These are phyloP conservation scores for Peniophora sp. DNA, from an alignment of 1,284 basidiomycete species.

Conservation along the genomic window DNA sequence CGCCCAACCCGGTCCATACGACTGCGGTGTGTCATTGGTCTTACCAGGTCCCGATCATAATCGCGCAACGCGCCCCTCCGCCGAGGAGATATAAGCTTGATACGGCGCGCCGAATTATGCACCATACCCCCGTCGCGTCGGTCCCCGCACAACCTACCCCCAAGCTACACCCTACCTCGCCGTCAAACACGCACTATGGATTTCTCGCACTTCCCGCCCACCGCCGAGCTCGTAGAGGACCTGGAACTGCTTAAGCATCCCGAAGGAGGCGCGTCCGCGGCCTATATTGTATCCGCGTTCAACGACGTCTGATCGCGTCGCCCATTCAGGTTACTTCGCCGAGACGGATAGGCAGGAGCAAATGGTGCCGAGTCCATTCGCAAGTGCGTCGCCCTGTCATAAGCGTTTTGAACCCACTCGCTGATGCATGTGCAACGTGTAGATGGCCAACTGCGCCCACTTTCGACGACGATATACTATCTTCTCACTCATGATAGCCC, in stretches of 20 bases:
- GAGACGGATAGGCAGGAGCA: constrained; percentile 30
- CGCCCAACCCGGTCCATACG: no score
- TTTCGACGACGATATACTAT: constrained; percentile 39
- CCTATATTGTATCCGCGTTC: not conserved
- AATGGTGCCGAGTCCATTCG: constrained; percentile 29
- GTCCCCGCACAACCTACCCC: no score
- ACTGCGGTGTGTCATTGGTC: no score
- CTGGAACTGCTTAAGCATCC: constrained; percentile 25
- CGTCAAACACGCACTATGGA: not conserved
- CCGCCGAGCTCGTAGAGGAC: constrained; percentile 20
- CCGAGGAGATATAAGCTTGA: no score
- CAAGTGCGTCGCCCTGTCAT: constrained; percentile 18
- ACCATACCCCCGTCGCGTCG: no score
- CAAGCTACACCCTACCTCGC: no score
- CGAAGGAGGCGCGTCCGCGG: constrained; percentile 25
- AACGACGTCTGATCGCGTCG: no score
- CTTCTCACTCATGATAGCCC: constrained; percentile 32
- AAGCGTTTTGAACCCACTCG: not conserved
- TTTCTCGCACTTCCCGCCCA: constrained; percentile 1
- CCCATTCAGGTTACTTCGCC: constrained; percentile 26
- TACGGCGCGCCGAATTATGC: no score
- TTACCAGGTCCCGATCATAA: no score
- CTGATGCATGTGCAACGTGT: not conserved
- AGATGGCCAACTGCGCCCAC: constrained; percentile 22
- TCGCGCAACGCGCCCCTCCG: no score